A percentile compares a stretch with the other conserved stretches of the same genome.
phyloP scores from a whole-genome alignment of 805 yeast genomes.

The Candida hispaniensis region DNA sequence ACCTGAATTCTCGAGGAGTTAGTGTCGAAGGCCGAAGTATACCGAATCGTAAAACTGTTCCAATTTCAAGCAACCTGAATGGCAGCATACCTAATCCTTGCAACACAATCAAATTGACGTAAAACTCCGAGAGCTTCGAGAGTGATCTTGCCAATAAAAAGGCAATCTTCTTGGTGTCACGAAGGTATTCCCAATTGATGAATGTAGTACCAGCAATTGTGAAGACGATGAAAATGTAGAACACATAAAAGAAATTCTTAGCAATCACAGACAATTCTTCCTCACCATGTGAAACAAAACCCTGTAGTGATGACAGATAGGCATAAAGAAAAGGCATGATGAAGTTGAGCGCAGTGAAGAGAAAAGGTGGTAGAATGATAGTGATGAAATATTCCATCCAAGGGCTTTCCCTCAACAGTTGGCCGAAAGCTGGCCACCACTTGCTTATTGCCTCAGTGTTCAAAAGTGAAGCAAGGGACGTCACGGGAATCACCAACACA shows the following conservation, averaged over 20 bases:
- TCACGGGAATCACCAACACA: conserved; percentile 70
- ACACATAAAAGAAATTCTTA: conserved; percentile 88
- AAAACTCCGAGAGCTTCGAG: conserved; percentile 69
- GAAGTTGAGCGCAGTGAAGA: conserved; percentile 75
- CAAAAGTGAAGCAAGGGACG: conserved; percentile 71
- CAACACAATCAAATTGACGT: conserved; percentile 73
- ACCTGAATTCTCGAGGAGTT: conserved; percentile 73
- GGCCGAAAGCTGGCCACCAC: conserved; percentile 76
- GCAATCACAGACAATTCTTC: conserved; percentile 84
- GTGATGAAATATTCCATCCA: conserved; percentile 76
- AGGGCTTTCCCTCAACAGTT: conserved; percentile 47
- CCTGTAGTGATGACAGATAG: conserved; percentile 74
- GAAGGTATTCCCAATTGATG: conserved; percentile 63
- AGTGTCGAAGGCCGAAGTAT: conserved; percentile 51
- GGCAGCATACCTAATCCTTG: conserved; percentile 88
- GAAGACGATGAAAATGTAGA: conserved; percentile 85
- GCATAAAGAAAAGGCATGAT: conserved; percentile 78
- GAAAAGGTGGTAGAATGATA: conserved; percentile 81
- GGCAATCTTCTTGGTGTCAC: conserved; percentile 85
- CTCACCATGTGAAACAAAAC: conserved; percentile 83
- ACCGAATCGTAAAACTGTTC: conserved; percentile 66
- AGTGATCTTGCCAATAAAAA: conserved; percentile 74
- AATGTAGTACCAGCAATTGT: conserved; percentile 90
- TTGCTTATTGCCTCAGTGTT: conserved; percentile 67
- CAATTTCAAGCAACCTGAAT: conserved; percentile 68